Evolutionary conservation across 139 green algal genomes (phyloP).

Genomic region (Tetratostichococcus sp.): DNA sequence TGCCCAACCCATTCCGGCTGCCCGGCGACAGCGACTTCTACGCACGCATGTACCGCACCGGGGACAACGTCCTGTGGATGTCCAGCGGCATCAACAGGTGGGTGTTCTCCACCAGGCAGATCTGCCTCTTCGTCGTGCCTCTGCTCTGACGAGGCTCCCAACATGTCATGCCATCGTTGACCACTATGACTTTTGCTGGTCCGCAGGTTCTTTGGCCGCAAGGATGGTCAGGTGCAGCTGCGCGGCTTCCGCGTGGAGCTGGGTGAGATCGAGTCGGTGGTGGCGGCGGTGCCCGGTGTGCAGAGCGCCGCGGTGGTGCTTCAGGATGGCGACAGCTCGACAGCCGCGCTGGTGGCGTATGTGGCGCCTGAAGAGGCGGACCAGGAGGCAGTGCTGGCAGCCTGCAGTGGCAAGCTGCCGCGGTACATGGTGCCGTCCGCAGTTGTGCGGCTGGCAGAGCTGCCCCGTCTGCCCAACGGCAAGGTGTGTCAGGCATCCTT

Average conservation of each 20-base stretch:
- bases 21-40: not conserved
- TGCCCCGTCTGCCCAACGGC: conserved; percentile 23
- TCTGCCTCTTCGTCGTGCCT: no score
- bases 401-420: conserved; percentile 5
- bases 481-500: conserved; percentile 12
- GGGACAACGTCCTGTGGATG: conserved; percentile 3
- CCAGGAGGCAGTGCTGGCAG: not conserved
- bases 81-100: not conserved
- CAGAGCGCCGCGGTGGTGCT: not conserved
- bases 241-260: conserved; percentile 46
- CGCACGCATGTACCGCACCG: not conserved
- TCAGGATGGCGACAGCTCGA: conserved; percentile 6
- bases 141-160: no score
- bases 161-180: no score
- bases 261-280: conserved; percentile 36
- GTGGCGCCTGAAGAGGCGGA: conserved; percentile 6
- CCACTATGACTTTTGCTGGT: no score
- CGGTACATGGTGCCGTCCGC: conserved; percentile 24
- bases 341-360: conserved; percentile 12
- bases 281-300: not conserved
- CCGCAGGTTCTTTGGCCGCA: not conserved
- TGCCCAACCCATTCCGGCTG: conserved; percentile 35
- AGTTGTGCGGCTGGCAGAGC: not conserved
- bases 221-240: conserved; percentile 42
- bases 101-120: no score